These are phyloP conservation scores for Russula lepida DNA, from an alignment of 768 basidiomycete species.

Conservation along the genomic window DNA sequence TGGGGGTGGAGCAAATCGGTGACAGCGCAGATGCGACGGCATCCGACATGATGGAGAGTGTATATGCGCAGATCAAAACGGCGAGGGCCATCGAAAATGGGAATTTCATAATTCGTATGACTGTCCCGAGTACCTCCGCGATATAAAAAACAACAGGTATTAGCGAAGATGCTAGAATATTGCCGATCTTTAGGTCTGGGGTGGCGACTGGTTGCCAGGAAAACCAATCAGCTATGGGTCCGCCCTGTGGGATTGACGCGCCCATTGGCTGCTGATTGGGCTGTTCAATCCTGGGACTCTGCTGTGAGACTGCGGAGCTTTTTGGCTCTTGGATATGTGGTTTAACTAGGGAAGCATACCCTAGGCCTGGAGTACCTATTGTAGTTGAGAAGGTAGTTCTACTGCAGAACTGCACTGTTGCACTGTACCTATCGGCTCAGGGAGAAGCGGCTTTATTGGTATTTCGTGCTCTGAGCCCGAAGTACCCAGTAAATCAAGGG, in stretches of 20 bases:
- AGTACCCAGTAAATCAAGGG: neutral
- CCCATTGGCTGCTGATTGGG: neutral
- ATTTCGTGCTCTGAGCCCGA: neutral
- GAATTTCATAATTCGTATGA: conserved; percentile 42
- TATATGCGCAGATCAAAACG: conserved; percentile 41
- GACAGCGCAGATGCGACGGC: conserved; percentile 41
- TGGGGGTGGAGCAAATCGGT: conserved; percentile 57
- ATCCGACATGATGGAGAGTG: conserved; percentile 34
- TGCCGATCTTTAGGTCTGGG: neutral
- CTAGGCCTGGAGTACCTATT: neutral
- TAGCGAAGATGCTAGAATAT: neutral
- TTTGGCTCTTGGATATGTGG: neutral
- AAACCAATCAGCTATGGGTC: neutral
- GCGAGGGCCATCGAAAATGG: conserved; percentile 50
- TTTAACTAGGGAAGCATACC: too few relatives aligned
- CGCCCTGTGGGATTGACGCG: neutral
- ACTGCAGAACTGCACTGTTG: neutral
- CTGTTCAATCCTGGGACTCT: neutral
- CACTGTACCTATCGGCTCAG: neutral
- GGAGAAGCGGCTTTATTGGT: neutral
- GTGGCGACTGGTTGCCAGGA: neutral
- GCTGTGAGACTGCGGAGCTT: neutral
- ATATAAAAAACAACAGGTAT: conserved; percentile 29
- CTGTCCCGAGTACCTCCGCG: conserved; percentile 40
- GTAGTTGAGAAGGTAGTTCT: neutral